These are phyloP conservation scores for Saccharomycopsis guyanensis DNA, from an alignment of 805 yeast species.

Conservation along the genomic window DNA sequence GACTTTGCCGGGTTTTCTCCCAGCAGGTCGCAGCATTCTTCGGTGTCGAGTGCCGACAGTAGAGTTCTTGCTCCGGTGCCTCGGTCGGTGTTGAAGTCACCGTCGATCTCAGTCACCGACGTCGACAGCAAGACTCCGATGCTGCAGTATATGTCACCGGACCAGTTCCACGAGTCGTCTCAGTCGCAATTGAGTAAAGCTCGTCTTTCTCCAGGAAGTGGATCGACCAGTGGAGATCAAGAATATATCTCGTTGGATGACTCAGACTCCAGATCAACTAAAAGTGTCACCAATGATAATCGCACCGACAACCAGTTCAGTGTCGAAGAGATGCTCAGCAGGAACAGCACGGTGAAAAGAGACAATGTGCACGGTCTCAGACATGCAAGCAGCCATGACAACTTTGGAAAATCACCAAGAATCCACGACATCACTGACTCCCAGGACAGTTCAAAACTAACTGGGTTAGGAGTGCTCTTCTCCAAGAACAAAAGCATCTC, in stretches of 20 bases:
- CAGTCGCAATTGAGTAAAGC: too few species aligned
- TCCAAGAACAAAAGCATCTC: not conserved
- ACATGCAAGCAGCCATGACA: not conserved
- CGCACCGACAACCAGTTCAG: too few species aligned
- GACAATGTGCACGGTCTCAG: not conserved
- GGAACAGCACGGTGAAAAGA: not conserved
- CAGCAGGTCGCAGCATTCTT: slow-evolving; percentile 3
- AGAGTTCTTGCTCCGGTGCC: not conserved
- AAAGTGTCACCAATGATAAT: not conserved
- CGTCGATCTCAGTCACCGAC: not conserved
- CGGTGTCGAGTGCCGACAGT: slow-evolving; percentile 1
- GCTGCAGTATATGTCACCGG: too few species aligned
- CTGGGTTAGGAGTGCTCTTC: not conserved
- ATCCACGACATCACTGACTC: too few species aligned
- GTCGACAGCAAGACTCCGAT: not conserved
- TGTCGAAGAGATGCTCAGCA: not conserved
- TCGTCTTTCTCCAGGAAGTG: not conserved
- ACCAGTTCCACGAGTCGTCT: too few species aligned
- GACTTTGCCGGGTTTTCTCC: slow-evolving; percentile 9
- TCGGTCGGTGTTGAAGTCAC: not conserved
- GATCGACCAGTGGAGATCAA: not conserved
- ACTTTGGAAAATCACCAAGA: too few species aligned
- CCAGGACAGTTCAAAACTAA: not conserved
- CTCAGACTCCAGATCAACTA: not conserved
- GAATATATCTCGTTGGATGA: not conserved